Evolutionary conservation across 768 basidiomycete genomes (phyloP), one percentile per base, ranked within the genome.

Genomic region (Podaxis carcinomalis): DNA sequence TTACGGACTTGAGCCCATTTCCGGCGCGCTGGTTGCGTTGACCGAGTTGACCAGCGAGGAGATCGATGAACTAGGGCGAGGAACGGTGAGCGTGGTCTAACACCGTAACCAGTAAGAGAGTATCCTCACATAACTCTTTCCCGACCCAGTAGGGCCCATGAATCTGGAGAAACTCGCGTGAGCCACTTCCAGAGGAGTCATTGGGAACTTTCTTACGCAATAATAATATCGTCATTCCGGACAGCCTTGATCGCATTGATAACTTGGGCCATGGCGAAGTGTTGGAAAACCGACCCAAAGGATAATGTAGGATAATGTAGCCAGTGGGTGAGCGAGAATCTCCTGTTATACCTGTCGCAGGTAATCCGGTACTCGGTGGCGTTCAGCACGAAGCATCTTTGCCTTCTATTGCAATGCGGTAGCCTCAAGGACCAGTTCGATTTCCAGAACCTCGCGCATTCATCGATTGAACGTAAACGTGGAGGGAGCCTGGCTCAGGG

Each of bases 1-100:
- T 82, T 50, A 72, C 76, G 35, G 80, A 79, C 59, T 72, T 68
- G 44, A 79, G 50, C 6, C 56, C 55, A 16, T 54, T 36, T 21
- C 68, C 65, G 2, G 70, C 57, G 4, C 64, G 61, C 16, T 57
- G 55, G 2, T 69, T 56, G 4, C 64, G 58, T 19, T 56, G 52
- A 27, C 59, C 51, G 23, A 37, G 35, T 57, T 63, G 23, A 5
- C 65, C 64, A 39, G 63, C 65, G 28, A 66, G 62, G n/a, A 60
- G 62, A 50, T 71, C 70, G 27, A 71, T 69, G 32, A 73, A 66
- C 72, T 73, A 51, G 47, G 46, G 3, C 7, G 9, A 7, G 9
- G 10, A 10, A 23, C 10, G 3, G 23, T 49, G 21, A 49, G 25
- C 23, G 19, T 27, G 19, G 21, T 10, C 6, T 4, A 4, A 4